Base-by-base conservation (phyloP, 2,329 filamentous ascomycete genomes). In the Fusarium udum region DNA sequence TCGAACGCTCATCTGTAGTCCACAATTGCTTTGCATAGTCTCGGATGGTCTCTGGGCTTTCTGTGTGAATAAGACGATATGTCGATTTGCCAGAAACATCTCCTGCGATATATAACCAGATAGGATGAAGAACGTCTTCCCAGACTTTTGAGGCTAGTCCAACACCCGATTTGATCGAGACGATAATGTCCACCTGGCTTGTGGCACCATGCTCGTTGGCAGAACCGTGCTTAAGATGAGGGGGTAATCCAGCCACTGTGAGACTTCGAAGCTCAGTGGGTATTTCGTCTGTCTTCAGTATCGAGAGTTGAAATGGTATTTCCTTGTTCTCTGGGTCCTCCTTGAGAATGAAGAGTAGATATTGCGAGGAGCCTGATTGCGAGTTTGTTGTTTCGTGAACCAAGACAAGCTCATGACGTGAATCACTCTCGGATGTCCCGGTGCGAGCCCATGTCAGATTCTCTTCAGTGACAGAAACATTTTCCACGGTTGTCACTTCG, bases 161-260 rank as follows among this genome's bases (percentile, higher is more conserved):
- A 3, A 87, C 87, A 20, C 93, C 93, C 0, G 93, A 93, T 26
- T 84, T 84, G 0, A 87, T 90, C 3, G 92, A 95, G 24, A 95
- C 85, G 28, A 95, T 80, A 24, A 94, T 84, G 75, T 93, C 87
- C n/a, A 91, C 79, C 18, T 81, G 57, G 39, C 76, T 78, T n/a
- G 62, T 63, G 18, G 64, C 37, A 10, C 66, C 69, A 22, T 69
- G 58, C 13, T 80, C 58, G 49, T 76, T 78, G 28, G 37, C 57
- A 24, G 58, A 46, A 8, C 52, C 65, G 18, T 73, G 66, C 37
- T 64, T 70, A 7, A 84, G 79, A 67, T 87, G 80, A 4, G 74
- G 53, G 1, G 88, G 87, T 12, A 85, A 65, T 7, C 74, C 73
- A 8, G 67, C 58, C 20, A 87, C 71, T 31, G 84, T 71, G 63